phyloP scores from a whole-genome alignment of 306 rosid species.

The Acmispon strigosus region DNA sequence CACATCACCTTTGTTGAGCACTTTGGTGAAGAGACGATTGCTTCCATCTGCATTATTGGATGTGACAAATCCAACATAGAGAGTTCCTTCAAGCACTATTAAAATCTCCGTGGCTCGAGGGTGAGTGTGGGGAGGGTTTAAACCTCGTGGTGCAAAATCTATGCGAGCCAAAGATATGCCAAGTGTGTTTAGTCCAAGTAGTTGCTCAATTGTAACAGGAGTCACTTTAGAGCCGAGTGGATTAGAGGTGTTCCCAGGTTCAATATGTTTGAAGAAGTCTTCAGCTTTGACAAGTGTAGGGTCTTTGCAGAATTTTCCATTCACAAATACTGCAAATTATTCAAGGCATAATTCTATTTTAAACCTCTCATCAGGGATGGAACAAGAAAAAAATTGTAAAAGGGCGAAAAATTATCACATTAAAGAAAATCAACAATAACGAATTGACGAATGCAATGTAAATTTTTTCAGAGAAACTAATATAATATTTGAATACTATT shows the following conservation, averaged over 20 bases:
- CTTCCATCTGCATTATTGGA: background rate
- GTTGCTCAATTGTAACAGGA: background rate
- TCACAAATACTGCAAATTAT: constrained; percentile 20
- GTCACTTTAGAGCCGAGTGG: background rate
- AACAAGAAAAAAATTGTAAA: too few species aligned
- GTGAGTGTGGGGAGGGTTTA: constrained; percentile 8
- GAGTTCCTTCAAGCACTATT: constrained; percentile 17
- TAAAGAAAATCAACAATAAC: too few species aligned
- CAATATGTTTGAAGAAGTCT: constrained; percentile 16
- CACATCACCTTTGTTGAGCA: background rate
- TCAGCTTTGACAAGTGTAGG: constrained; percentile 5
- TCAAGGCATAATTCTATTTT: background rate
- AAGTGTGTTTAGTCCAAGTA: constrained; percentile 3
- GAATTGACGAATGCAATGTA: too few species aligned
- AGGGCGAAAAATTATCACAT: too few species aligned
- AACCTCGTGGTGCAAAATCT: background rate
- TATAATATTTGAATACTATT: too few species aligned
- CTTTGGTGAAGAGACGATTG: background rate
- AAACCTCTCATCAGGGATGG: too few species aligned
- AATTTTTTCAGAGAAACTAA: too few species aligned
- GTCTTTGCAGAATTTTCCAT: constrained; percentile 36
- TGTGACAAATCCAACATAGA: constrained; percentile 18
- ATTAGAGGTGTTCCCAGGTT: background rate
- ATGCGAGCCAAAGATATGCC: constrained; percentile 8
- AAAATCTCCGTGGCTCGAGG: constrained; percentile 15